Base-by-base conservation (phyloP, 352 stramenopile species). In the Globisporangium cystogenes region DNA sequence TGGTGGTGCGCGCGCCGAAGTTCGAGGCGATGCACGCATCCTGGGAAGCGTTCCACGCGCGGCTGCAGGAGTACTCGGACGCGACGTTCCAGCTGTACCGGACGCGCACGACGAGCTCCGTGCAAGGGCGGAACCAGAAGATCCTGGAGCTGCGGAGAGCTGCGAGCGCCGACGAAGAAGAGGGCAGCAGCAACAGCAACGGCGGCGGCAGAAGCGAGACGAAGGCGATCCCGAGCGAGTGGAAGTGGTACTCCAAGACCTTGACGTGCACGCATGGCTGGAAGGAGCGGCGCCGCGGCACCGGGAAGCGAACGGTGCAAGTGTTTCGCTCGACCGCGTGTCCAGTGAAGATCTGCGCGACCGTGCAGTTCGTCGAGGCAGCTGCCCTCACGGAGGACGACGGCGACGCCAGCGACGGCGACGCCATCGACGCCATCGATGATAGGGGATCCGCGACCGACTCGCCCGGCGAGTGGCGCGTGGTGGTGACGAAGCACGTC, bases 161-260 rank as follows among this genome's bases (percentile, higher is more conserved):
- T 6, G 10, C 10, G 43, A 48, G 14, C 3, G 7, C 12, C 2
- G n/a, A 48, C 3, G 14, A 12, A 8, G 26, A 48, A 3, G 24
- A 8, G 1, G 16, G 16, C 16, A 27, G 45, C 7, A 49, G 33
- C 21, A 45, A 8, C 12, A 20, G 16, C 16, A 27, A 27, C 7
- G 39, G 33, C 21, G 26, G 20, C 41, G 15, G 33, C 57, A 40
- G 65, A 14, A 59, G 53, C 4, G 47, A 59, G 16, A 57, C 71
- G 18, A 57, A 67, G 4, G 57, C 68, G 41, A 91, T 91, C 7
- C 80, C 80, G 0, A 74, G 84, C 33, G 60, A 74, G 8, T 91
- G 70, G 77, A 74, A 78, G 57, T 91, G 80, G 80, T 91, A 91
- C 47, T 89, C 78, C 0, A 91, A 91, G 55, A 91, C 80, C 0